Evolutionary conservation across 2,329 filamentous ascomycete species (phyloP).

Genomic region (Nakataea oryzae): DNA sequence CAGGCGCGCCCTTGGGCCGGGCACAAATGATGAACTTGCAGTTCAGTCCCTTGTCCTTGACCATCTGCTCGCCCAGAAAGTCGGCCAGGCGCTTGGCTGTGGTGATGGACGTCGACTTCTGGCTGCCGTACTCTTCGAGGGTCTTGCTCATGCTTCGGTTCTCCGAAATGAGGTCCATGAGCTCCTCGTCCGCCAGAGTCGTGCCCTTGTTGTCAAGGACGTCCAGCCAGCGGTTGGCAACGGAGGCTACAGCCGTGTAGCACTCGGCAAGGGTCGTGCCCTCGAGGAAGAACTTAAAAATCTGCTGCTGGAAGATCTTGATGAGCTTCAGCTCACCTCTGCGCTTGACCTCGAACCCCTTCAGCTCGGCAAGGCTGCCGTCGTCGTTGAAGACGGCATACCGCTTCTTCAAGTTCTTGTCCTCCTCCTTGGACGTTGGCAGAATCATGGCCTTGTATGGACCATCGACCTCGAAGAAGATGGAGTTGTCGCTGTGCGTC

Average conservation of each 20-base stretch:
- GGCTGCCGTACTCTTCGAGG: constrained; percentile 85
- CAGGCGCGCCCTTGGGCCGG: constrained; percentile 74
- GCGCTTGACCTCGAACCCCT: constrained; percentile 95
- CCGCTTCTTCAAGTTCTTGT: constrained; percentile 98
- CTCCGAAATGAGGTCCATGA: constrained; percentile 99
- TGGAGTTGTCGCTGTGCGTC: constrained; percentile 96
- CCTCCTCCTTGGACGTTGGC: constrained; percentile 95
- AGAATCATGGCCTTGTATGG: constrained; percentile 97
- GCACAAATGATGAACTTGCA: constrained; percentile 99
- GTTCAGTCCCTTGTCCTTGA: constrained; percentile 97
- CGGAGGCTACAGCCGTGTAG: constrained; percentile 83
- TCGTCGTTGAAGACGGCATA: constrained; percentile 99
- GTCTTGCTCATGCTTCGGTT: constrained; percentile 98
- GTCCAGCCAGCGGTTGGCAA: constrained; percentile 94
- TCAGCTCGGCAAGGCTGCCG: constrained; percentile 86
- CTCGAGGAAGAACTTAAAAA: constrained; percentile 98
- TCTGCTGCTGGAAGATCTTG: constrained; percentile 98
- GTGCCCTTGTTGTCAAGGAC: constrained; percentile 81
- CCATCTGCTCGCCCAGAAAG: constrained; percentile 96
- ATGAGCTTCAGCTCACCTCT: constrained; percentile 97
- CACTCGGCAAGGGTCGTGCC: constrained; percentile 80
- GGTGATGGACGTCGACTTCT: constrained; percentile 99
- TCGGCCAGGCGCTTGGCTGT: constrained; percentile 91
- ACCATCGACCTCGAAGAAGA: constrained; percentile 98
- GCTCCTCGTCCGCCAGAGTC: constrained; percentile 87